Evolutionary conservation across 2,329 filamentous ascomycete genomes (phyloP).

Genomic region (Stagonosporopsis cucurbitacearum): DNA sequence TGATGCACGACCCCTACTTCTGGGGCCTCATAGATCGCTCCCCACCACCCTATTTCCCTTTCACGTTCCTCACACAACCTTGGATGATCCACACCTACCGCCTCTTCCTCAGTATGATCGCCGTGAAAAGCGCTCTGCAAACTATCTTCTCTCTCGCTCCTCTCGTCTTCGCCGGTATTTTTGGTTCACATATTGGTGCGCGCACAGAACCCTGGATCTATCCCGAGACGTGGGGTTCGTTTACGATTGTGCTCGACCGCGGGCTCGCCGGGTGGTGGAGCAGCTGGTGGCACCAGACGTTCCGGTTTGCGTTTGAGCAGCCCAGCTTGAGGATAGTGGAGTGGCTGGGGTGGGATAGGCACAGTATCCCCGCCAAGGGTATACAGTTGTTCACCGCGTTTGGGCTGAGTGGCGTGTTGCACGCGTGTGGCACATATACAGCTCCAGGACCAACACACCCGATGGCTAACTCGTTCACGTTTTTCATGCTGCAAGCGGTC

Average conservation of each 20-base stretch:
- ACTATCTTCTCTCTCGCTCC: slow-evolving; percentile 67
- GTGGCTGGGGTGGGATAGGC: slow-evolving; percentile 35
- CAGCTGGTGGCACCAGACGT: slow-evolving; percentile 88
- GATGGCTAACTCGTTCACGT: slow-evolving; percentile 61
- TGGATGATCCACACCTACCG: slow-evolving; percentile 62
- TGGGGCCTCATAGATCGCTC: slow-evolving; percentile 57
- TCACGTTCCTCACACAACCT: slow-evolving; percentile 48
- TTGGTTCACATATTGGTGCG: slow-evolving; percentile 66
- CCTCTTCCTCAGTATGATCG: slow-evolving; percentile 61
- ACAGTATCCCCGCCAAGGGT: slow-evolving; percentile 46
- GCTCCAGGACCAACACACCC: slow-evolving; percentile 62
- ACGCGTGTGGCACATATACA: slow-evolving; percentile 73
- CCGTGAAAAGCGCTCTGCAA: slow-evolving; percentile 66
- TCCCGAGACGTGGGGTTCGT: slow-evolving; percentile 62
- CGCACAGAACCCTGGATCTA: slow-evolving; percentile 68
- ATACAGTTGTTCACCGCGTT: slow-evolving; percentile 65
- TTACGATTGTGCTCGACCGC: slow-evolving; percentile 64
- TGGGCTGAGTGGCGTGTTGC: slow-evolving; percentile 69
- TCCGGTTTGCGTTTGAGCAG: slow-evolving; percentile 74
- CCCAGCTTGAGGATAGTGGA: slow-evolving; percentile 57
- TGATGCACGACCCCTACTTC: slow-evolving; percentile 83
- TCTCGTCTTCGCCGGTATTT: slow-evolving; percentile 64
- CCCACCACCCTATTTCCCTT: slow-evolving; percentile 56
- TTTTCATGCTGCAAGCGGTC: slow-evolving; percentile 74
- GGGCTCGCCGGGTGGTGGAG: slow-evolving; percentile 86